Conservation (phyloP, 257 asterid genomes). For the Knoxia roxburghii region DNA sequence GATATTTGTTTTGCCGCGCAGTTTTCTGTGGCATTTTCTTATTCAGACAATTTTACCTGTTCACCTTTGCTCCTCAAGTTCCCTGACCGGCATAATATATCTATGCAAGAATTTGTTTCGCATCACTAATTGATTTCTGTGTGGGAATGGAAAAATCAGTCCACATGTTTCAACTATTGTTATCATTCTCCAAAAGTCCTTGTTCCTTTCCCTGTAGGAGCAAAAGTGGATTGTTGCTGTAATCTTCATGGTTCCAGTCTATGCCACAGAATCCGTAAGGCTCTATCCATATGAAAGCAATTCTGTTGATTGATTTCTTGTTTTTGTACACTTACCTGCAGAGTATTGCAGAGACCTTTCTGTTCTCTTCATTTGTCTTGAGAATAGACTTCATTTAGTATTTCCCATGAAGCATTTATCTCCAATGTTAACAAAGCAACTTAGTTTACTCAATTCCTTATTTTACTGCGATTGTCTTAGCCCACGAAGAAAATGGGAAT, state of each 20-base stretch:
- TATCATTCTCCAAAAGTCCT: background rate
- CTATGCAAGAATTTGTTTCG: background rate
- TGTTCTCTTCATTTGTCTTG: background rate
- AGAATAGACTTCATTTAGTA: background rate
- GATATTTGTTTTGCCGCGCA: conserved; percentile 4
- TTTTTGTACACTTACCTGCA: background rate
- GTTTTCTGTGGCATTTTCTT: background rate
- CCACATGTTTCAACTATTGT: background rate
- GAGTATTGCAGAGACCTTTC: background rate
- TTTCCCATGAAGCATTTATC: background rate
- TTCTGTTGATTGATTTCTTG: conserved; percentile 5
- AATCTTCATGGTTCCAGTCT: conserved; percentile 84
- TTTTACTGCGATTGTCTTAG: background rate
- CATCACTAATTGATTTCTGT: background rate
- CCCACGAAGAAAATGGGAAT: background rate
- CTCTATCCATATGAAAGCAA: conserved; percentile 1
- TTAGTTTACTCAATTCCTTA: background rate
- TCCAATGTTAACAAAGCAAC: background rate
- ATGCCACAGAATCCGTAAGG: conserved; percentile 85
- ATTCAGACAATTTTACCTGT: background rate
- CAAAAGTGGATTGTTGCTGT: conserved; percentile 92
- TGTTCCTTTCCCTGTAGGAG: conserved; percentile 47
- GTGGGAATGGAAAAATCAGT: background rate
- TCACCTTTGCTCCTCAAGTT: background rate
- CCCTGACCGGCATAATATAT: no score